phyloP scores from a whole-genome alignment of 306 rosid genomes.

The Pterocarpus macrocarpus region DNA sequence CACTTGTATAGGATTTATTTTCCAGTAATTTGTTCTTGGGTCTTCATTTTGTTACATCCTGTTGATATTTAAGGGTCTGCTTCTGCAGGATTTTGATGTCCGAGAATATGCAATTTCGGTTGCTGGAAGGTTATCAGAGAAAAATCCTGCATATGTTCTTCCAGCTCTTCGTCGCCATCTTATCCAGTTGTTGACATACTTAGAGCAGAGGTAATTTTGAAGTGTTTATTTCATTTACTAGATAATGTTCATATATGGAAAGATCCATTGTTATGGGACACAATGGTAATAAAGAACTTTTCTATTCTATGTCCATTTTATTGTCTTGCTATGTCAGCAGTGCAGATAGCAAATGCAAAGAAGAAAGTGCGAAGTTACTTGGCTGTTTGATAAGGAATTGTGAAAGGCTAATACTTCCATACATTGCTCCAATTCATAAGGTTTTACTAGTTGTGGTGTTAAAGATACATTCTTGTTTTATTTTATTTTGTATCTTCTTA shows the following conservation, averaged over 20 bases:
- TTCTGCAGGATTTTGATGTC: constrained; percentile 91
- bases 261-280: constrained; percentile 31
- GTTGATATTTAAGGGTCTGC: constrained; percentile 25
- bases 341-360: constrained; percentile 99
- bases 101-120: constrained; percentile 93
- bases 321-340: constrained; percentile 73
- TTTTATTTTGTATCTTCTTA: neutral
- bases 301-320: constrained; percentile 44
- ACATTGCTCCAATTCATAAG: constrained; percentile 97
- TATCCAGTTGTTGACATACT: constrained; percentile 87
- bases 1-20: constrained; percentile 43
- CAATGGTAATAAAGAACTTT: constrained; percentile 21
- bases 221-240: constrained; percentile 19
- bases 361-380: constrained; percentile 96
- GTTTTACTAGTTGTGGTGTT: constrained; percentile 51
- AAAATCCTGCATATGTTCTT: constrained; percentile 98
- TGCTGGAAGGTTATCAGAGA: constrained; percentile 96
- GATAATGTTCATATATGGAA: constrained; percentile 3
- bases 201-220: constrained; percentile 87
- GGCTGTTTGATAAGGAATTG: constrained; percentile 97
- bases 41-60: constrained; percentile 42
- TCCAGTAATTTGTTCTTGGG: constrained; percentile 37
- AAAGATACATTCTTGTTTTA: constrained; percentile 31
- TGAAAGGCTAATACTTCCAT: constrained; percentile 92
- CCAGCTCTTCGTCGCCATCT: constrained; percentile 99